A percentile compares a stretch with the other conserved stretches of the same genome.
Conservation (phyloP, 2,329 filamentous ascomycete genomes). For the Apiospora saccharicola region DNA sequence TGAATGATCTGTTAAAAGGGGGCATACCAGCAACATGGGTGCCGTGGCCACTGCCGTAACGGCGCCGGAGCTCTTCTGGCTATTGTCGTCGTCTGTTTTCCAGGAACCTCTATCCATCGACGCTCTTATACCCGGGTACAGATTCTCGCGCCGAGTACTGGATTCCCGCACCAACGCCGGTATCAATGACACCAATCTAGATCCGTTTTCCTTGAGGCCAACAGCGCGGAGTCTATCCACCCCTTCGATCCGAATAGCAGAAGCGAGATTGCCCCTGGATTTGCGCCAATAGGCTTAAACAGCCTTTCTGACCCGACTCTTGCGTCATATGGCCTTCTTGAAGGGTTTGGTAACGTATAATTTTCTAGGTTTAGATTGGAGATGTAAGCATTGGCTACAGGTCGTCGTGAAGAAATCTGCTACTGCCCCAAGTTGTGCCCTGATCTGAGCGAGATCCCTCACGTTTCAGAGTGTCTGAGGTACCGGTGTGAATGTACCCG, state of each 20-base stretch:
- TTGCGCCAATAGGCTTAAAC: neutral
- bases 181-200: slow-evolving; percentile 33
- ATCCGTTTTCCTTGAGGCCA: slow-evolving; percentile 31
- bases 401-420: neutral
- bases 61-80: slow-evolving; percentile 25
- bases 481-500: too few species aligned
- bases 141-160: slow-evolving; percentile 29
- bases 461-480: too few species aligned
- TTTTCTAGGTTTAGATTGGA: neutral
- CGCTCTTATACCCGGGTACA: slow-evolving; percentile 31
- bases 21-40: slow-evolving; percentile 31
- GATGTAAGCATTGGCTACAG: neutral
- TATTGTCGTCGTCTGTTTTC: slow-evolving; percentile 30
- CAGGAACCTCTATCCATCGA: slow-evolving; percentile 24
- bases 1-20: neutral
- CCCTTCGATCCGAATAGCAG: neutral
- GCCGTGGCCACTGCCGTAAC: slow-evolving; percentile 28
- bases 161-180: slow-evolving; percentile 31
- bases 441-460: too few species aligned
- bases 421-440: neutral
- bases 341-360: neutral
- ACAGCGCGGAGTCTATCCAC: slow-evolving; percentile 31
- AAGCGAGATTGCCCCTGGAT: neutral
- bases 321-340: neutral
- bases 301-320: neutral